Evolutionary conservation across 2,329 filamentous ascomycete genomes (phyloP), one percentile per base, ranked within the genome.

Genomic region (Xylariaceae sp.): DNA sequence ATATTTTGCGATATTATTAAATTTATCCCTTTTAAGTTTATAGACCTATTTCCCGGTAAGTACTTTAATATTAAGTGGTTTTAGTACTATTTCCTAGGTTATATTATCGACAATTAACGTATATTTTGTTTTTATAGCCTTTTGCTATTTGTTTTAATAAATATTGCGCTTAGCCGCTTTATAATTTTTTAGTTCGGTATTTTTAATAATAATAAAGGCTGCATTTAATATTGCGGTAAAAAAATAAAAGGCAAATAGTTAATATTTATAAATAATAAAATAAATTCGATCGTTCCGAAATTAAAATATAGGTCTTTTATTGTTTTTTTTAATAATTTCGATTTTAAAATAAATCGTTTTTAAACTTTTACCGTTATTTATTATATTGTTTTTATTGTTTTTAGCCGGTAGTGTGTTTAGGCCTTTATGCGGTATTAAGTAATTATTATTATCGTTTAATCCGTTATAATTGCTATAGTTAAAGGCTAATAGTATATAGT

Each of bases 1-100:
- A 51, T 36, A 39, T 42, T 44, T 36, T 48, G 27, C 43, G 36
- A 43, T 39, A 32, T 38, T 51, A 43, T 48, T 36, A 38, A 41
- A 27, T 15, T 15, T 22, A 35, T 38, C 39, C 43, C 38, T 36
- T 43, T 47, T 48, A 35, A 43, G 27, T 47, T 51, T 43, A 51
- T 48, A 43, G 36, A 43, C 42, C 19, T 44, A 42, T 47, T 44
- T 48, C 42, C 43, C 31, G 36, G 36, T 38, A 31, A 51, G 39
- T 38, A 47, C 36, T 17, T 39, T 42, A 19, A 42, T 42, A 41
- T n/a, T n/a, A n/a, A n/a, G n/a, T n/a, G n/a, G n/a, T n/a, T n/a
- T n/a, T n/a, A n/a, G n/a, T n/a, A n/a, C 39, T n/a, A 42, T 42
- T 47, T 36, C 32, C 39, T 47, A 47, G 33, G 40, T 39, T 31